A percentile compares a stretch with the other conserved stretches of the same genome.
Conservation (phyloP, 192 early-diverging fungal genomes). For the Fimicolochytrium jonesii region DNA sequence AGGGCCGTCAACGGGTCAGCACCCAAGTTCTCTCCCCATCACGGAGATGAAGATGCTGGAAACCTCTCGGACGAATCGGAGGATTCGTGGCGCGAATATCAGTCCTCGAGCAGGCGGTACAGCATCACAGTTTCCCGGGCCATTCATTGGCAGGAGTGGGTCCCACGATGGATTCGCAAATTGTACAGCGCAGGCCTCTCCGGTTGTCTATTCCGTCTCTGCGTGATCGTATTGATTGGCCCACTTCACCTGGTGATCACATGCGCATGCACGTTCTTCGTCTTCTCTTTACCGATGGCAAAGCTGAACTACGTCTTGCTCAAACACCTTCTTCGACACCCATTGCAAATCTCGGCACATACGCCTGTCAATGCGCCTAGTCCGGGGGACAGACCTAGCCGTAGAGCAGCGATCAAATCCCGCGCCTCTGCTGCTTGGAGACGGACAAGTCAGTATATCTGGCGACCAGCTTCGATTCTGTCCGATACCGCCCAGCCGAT, state of each 20-base stretch:
- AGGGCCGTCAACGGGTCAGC: neutral
- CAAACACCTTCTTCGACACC: slow-evolving; percentile 72
- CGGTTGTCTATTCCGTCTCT: slow-evolving; percentile 30
- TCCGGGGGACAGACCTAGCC: neutral
- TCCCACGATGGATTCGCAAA: slow-evolving; percentile 16
- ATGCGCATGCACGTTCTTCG: slow-evolving; percentile 75
- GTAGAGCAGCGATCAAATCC: neutral
- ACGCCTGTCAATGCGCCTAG: slow-evolving; percentile 21
- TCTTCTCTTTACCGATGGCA: slow-evolving; percentile 93
- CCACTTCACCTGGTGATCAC: slow-evolving; percentile 77
- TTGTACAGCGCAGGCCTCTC: slow-evolving; percentile 31
- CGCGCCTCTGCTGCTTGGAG: neutral
- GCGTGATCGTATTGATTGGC: slow-evolving; percentile 42
- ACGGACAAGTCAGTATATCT: slow-evolving; percentile 10
- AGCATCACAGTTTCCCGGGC: neutral
- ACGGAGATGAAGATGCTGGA: neutral
- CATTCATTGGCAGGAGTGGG: slow-evolving; percentile 8
- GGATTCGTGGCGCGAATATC: slow-evolving; percentile 20
- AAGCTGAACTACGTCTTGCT: slow-evolving; percentile 80
- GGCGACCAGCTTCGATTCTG: slow-evolving; percentile 36
- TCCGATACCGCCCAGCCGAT: slow-evolving; percentile 40
- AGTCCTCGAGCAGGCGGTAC: slow-evolving; percentile 7
- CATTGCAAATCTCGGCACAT: slow-evolving; percentile 59
- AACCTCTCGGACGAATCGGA: slow-evolving; percentile 14
- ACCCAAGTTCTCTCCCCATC: slow-evolving; percentile 12